These are phyloP conservation scores for Nitzschia sp. DNA, from an alignment of 108 stramenopile species.

Conservation along the genomic window DNA sequence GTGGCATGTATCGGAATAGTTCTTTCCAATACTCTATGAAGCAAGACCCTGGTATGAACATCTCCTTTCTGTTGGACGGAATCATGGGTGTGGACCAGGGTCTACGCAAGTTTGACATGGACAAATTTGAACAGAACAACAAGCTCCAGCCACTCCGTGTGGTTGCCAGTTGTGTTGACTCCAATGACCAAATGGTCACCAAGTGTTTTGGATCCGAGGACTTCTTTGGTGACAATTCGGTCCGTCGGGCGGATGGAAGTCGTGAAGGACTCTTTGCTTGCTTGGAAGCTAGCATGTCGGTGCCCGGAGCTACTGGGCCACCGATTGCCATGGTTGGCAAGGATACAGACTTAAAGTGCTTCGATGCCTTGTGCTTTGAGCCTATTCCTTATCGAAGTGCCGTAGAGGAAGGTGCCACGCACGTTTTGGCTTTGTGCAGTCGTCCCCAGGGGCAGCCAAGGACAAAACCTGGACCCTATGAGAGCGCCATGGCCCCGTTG, in stretches of 20 bases:
- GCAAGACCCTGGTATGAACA: constrained; percentile 61
- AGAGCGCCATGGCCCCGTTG: constrained; percentile 63
- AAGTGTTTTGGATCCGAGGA: constrained; percentile 63
- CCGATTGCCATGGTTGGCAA: constrained; percentile 49
- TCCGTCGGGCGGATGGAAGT: constrained; percentile 5
- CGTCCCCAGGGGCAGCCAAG: constrained; percentile 59
- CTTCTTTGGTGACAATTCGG: constrained; percentile 49
- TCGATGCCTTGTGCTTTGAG: constrained; percentile 86
- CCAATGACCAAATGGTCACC: constrained; percentile 47
- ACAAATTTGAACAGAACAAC: constrained; percentile 65
- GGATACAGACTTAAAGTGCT: constrained; percentile 21
- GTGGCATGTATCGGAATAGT: not conserved
- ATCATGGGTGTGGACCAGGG: constrained; percentile 72
- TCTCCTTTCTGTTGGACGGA: constrained; percentile 68
- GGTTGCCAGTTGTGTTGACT: constrained; percentile 57
- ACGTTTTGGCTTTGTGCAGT: constrained; percentile 65
- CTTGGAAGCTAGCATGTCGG: constrained; percentile 75
- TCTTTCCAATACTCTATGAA: not conserved
- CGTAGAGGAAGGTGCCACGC: constrained; percentile 78
- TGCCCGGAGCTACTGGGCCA: constrained; percentile 78
- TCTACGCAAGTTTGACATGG: constrained; percentile 71
- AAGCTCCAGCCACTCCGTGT: constrained; percentile 59
- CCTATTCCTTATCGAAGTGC: constrained; percentile 77
- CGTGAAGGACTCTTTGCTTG: constrained; percentile 76
- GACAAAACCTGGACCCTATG: constrained; percentile 70